Base-by-base conservation (phyloP, 1,284 basidiomycete species). In the Ustilago sp. region DNA sequence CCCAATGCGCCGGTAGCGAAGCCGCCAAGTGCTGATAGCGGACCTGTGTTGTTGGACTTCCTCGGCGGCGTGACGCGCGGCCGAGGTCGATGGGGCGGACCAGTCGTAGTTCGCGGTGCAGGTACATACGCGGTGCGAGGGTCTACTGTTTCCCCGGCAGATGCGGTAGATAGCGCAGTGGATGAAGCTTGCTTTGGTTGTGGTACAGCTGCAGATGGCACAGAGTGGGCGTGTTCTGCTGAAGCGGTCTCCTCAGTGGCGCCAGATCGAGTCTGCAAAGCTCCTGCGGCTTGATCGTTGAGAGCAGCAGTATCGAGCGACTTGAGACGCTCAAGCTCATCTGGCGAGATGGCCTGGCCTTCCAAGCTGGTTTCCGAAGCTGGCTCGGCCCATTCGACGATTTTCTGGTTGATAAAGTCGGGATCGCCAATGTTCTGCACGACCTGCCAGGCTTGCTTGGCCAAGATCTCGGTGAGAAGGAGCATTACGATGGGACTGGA, bases 351-450 rank as follows among this genome's bases (percentile, higher is more conserved):
- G 12, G 76, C 59, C 31, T 78, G 68, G 1, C 35, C 68, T 13
- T 74, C 71, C 3, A 78, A 57, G 51, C 68, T 74, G 13, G 76
- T 78, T 45, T 74, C 68, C n/a, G 68, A 71, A 13, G 76, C 76
- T 2, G 72, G 76, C 36, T 78, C 73, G 9, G 68, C 75, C 67
- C 63, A 80, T 48, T 80, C 63, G 7, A 83, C 75, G 31, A 83
- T 81, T 59, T 80, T 72, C 15, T 68, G 71, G 43, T 83, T 82
- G 61, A 82, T 77, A 36, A 81, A 83, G 58, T 83, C 82, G 6
- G 80, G 80, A 35, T 82, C 75, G 19, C 80, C 77, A 32, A 81
- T 67, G 52, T 70, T 75, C 36, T 74, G 69, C n/a, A 79, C 63
- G n/a, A 79, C 64, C 39, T 82, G 73, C 82, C 82, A 83, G 12